Percentiles rank a stretch among this genome's conserved stretches.
These are phyloP conservation scores for Vigna radiata DNA, from an alignment of 306 rosid genomes.

Conservation along the genomic window DNA sequence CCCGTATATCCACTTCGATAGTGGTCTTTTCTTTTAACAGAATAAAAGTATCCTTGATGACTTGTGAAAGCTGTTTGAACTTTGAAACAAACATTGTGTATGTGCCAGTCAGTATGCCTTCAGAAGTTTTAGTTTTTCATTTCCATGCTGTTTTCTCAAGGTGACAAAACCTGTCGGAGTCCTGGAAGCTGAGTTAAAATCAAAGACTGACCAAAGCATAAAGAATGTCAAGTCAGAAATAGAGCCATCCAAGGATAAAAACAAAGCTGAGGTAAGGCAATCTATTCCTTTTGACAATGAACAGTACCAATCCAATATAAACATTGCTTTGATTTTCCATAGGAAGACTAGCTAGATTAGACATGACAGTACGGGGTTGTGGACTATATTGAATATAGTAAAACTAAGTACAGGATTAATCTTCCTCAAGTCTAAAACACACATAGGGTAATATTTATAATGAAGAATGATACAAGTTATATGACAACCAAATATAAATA, in stretches of 20 bases:
- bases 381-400: not conserved
- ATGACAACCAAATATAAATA: too few species aligned
- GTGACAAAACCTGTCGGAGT: constrained; percentile 52
- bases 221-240: constrained; percentile 59
- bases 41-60: constrained; percentile 9
- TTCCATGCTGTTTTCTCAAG: constrained; percentile 47
- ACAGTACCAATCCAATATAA: not conserved
- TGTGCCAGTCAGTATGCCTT: constrained; percentile 5
- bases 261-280: constrained; percentile 60
- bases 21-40: constrained; percentile 11
- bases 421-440: too few species aligned
- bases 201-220: constrained; percentile 61
- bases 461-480: too few species aligned
- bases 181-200: constrained; percentile 61
- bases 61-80: constrained; percentile 7
- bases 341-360: constrained; percentile 19
- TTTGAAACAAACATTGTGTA: constrained; percentile 19
- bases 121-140: not conserved
- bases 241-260: constrained; percentile 55
- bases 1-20: constrained; percentile 10
- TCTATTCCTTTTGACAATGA: not conserved
- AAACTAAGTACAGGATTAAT: too few species aligned
- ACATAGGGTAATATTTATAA: too few species aligned
- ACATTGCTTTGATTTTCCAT: constrained; percentile 10
- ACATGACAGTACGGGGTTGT: constrained; percentile 14